Percentiles rank a stretch among this genome's conserved stretches.
Conservation (phyloP, 83 land plant genomes). For the Diphasiastrum complanatum region DNA sequence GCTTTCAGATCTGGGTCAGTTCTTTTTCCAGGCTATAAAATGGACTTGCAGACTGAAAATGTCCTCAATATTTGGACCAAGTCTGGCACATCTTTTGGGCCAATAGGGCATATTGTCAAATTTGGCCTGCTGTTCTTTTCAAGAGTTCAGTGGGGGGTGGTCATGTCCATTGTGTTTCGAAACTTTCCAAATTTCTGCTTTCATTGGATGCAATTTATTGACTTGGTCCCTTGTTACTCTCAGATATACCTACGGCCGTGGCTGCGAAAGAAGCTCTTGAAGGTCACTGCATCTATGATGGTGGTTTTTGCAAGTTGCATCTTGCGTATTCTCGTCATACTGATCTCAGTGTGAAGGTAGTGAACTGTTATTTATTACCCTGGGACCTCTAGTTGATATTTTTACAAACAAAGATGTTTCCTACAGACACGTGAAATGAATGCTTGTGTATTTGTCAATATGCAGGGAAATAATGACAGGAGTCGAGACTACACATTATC, state of each 20-base stretch:
- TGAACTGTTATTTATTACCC: constrained; percentile 8
- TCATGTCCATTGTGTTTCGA: background rate
- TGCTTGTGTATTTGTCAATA: background rate
- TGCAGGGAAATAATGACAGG: constrained; percentile 77
- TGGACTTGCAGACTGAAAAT: no score
- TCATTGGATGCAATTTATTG: background rate
- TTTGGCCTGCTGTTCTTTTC: no score
- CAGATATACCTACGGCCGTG: constrained; percentile 75
- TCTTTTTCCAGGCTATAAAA: no score
- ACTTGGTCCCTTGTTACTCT: no score
- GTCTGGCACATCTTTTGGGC: no score
- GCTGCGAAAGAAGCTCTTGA: constrained; percentile 81
- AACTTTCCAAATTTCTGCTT: background rate
- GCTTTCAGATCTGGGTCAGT: no score
- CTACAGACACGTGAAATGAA: background rate
- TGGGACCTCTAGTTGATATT: background rate
- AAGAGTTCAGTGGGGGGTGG: no score
- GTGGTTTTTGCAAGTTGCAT: constrained; percentile 90
- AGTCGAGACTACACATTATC: constrained; percentile 74
- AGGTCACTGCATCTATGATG: constrained; percentile 94
- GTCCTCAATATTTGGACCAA: no score
- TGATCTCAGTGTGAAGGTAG: constrained; percentile 88
- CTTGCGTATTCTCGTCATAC: constrained; percentile 91
- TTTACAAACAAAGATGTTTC: background rate
- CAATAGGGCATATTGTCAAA: no score